phyloP scores from a whole-genome alignment of 768 basidiomycete genomes.

The Tephrocybe sp. region DNA sequence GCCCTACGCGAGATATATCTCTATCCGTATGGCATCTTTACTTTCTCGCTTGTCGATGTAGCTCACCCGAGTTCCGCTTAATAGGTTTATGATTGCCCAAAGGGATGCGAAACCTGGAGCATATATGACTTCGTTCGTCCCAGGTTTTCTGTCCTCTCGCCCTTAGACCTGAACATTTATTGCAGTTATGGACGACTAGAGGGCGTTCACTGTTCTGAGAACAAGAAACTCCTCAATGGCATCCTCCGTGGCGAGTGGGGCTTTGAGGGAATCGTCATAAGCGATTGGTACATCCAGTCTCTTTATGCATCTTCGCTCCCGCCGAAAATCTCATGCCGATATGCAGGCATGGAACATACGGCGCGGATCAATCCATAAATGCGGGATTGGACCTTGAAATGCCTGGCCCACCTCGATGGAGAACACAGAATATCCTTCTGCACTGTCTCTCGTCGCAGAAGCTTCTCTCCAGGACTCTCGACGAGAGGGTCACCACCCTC shows the following conservation, averaged over 20 bases:
- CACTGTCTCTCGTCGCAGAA: conserved; percentile 46
- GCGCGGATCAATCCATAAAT: conserved; percentile 65
- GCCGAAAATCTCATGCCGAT: neutral
- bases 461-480: conserved; percentile 41
- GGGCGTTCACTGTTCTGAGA: conserved; percentile 72
- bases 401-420: conserved; percentile 75
- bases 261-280: conserved; percentile 69
- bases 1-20: conserved; percentile 74
- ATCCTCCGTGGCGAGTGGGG: conserved; percentile 78
- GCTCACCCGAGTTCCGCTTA: neutral
- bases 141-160: neutral
- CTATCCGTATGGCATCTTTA: conserved; percentile 48
- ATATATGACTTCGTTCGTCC: conserved; percentile 61
- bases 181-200: conserved; percentile 71
- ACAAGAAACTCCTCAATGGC: conserved; percentile 52
- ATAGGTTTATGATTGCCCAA: conserved; percentile 69
- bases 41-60: neutral
- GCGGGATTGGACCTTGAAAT: conserved; percentile 80
- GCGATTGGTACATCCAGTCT: conserved; percentile 60
- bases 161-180: neutral
- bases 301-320: neutral
- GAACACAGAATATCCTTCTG: conserved; percentile 42
- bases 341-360: conserved; percentile 69
- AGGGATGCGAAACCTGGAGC: conserved; percentile 60
- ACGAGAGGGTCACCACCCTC: conserved; percentile 50